phyloP scores from a whole-genome alignment of 371 early-diverging fungal species.

The Rhizopus stolonifer region DNA sequence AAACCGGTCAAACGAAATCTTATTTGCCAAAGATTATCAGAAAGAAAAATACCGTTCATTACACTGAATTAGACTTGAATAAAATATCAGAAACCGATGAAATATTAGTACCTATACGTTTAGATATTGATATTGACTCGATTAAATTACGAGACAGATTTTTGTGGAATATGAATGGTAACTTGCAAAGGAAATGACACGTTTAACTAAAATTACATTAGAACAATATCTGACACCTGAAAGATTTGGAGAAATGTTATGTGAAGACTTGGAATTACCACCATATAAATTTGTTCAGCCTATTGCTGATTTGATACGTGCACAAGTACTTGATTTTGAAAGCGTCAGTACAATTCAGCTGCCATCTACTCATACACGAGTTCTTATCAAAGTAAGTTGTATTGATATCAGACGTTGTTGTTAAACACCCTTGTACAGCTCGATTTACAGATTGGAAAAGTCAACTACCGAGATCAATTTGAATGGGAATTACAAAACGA shows the following conservation, averaged over 20 bases:
- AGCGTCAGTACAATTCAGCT: constrained; percentile 37
- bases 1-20: constrained; percentile 8
- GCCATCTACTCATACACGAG: constrained; percentile 34
- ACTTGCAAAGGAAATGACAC: background rate
- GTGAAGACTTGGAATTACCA: constrained; percentile 78
- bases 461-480: constrained; percentile 86
- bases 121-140: constrained; percentile 82
- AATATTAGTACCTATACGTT: constrained; percentile 72
- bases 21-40: constrained; percentile 28
- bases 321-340: constrained; percentile 52
- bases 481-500: constrained; percentile 85
- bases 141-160: constrained; percentile 73
- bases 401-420: background rate
- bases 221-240: constrained; percentile 89
- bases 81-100: constrained; percentile 60
- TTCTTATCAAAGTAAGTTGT: constrained; percentile 44
- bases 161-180: constrained; percentile 84
- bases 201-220: constrained; percentile 15
- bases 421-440: constrained; percentile 45
- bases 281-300: constrained; percentile 52
- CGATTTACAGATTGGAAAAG: constrained; percentile 83
- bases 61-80: constrained; percentile 1
- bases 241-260: constrained; percentile 87
- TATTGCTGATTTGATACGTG: constrained; percentile 84
- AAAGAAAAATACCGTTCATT: constrained; percentile 32